Evolutionary conservation across 768 basidiomycete genomes (phyloP).

Genomic region (Russula virescens): DNA sequence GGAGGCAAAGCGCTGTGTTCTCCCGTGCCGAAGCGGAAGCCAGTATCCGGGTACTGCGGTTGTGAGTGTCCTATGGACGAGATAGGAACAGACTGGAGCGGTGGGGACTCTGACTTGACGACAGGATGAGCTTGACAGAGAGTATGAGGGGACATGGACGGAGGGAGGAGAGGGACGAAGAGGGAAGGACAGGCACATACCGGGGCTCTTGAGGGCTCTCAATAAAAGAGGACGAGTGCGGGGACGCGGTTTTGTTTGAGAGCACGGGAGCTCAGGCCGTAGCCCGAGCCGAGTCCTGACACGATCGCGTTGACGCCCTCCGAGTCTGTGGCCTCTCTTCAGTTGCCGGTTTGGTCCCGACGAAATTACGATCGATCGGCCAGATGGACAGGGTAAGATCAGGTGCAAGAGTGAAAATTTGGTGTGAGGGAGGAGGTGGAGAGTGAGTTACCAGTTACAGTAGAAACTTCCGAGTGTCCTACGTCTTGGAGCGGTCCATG

Average conservation of each 20-base stretch:
- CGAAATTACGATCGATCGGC: slow-evolving; percentile 5
- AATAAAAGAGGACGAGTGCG: slow-evolving; percentile 7
- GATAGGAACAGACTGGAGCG: slow-evolving; percentile 11
- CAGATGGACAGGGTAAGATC: background rate
- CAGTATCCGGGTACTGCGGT: slow-evolving; percentile 7
- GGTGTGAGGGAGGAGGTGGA: background rate
- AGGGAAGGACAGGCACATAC: background rate
- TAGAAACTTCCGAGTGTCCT: too few species aligned
- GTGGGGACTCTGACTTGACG: slow-evolving; percentile 24
- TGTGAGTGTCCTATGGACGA: slow-evolving; percentile 1
- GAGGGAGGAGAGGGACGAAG: background rate
- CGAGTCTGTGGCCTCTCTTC: background rate
- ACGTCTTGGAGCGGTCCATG: background rate
- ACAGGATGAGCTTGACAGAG: background rate
- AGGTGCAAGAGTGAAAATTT: background rate
- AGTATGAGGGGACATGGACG: slow-evolving; percentile 3
- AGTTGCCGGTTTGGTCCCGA: background rate
- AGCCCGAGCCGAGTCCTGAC: background rate
- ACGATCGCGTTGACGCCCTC: background rate
- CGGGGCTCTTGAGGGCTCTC: background rate
- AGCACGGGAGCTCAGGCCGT: background rate
- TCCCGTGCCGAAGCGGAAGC: slow-evolving; percentile 26
- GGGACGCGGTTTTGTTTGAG: background rate
- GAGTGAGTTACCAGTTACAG: background rate
- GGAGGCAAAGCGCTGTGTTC: slow-evolving; percentile 27